Evolutionary conservation across 1,139 yeast species (phyloP).

Genomic region (Debaryomycetaceae sp.): DNA sequence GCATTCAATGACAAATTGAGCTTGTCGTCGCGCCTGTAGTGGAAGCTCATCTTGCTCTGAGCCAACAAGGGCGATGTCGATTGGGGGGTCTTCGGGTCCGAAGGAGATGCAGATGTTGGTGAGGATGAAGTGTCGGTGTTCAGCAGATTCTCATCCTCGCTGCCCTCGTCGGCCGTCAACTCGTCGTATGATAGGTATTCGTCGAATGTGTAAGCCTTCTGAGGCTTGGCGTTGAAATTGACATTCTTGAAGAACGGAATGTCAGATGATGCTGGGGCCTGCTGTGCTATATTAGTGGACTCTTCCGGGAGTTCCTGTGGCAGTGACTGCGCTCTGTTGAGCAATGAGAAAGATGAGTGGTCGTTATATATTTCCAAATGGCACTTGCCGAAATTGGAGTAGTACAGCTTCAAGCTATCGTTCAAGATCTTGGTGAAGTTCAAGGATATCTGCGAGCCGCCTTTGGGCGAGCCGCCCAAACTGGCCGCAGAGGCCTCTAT

Average conservation of each 20-base stretch:
- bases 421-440: slow-evolving; percentile 40
- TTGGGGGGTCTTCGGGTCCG: slow-evolving; percentile 9
- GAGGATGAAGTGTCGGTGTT: slow-evolving; percentile 1
- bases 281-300: slow-evolving; percentile 4
- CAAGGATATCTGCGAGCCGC: slow-evolving; percentile 15
- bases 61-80: slow-evolving; percentile 16
- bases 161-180: slow-evolving; percentile 13
- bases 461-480: neutral
- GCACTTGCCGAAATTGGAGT: slow-evolving; percentile 21
- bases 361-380: slow-evolving; percentile 29
- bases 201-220: slow-evolving; percentile 31
- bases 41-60: slow-evolving; percentile 36
- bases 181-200: slow-evolving; percentile 37
- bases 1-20: slow-evolving; percentile 36
- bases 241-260: slow-evolving; percentile 35
- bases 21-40: slow-evolving; percentile 44
- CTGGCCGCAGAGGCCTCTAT: neutral
- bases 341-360: slow-evolving; percentile 33
- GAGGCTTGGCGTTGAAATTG: slow-evolving; percentile 23
- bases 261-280: slow-evolving; percentile 1
- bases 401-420: slow-evolving; percentile 37
- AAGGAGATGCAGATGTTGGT: slow-evolving; percentile 3
- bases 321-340: slow-evolving; percentile 15
- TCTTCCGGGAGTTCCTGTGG: slow-evolving; percentile 1
- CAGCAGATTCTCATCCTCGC: slow-evolving; percentile 6